A percentile compares a stretch with the other conserved stretches of the same genome.
Conservation (phyloP, 805 yeast species). For the Candida ficus region DNA sequence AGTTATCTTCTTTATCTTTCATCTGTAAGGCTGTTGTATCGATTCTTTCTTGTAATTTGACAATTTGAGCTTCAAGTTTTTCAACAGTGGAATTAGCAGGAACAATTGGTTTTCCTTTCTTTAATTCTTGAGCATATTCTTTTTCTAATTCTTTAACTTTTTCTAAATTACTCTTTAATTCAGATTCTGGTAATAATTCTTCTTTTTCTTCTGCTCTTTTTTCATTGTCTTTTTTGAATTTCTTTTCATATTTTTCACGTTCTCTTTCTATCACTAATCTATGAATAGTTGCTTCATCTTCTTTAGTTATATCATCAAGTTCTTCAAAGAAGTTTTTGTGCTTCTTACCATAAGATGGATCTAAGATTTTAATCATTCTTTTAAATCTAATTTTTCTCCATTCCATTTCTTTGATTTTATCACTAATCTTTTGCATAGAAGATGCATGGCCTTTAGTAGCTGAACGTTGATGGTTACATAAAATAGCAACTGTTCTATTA, state of each 20-base stretch:
- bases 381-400: slow-evolving; percentile 81
- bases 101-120: slow-evolving; percentile 52
- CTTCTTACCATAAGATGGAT: slow-evolving; percentile 44
- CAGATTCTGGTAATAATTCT: slow-evolving; percentile 47
- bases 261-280: slow-evolving; percentile 58
- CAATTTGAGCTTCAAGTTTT: slow-evolving; percentile 66
- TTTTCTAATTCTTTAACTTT: slow-evolving; percentile 48
- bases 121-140: slow-evolving; percentile 52
- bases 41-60: slow-evolving; percentile 67
- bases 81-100: slow-evolving; percentile 48
- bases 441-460: slow-evolving; percentile 81
- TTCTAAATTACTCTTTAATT: slow-evolving; percentile 51
- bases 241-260: slow-evolving; percentile 55
- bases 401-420: slow-evolving; percentile 68
- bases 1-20: slow-evolving; percentile 90
- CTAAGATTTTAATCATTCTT: slow-evolving; percentile 63
- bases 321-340: slow-evolving; percentile 61
- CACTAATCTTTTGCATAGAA: slow-evolving; percentile 73
- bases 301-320: slow-evolving; percentile 58
- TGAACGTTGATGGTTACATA: slow-evolving; percentile 96
- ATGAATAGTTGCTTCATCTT: slow-evolving; percentile 57
- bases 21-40: slow-evolving; percentile 64
- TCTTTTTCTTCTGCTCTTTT: slow-evolving; percentile 56
- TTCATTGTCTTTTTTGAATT: slow-evolving; percentile 73
- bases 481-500: slow-evolving; percentile 88